Evolutionary conservation across 139 green algal genomes (phyloP), one percentile per base, ranked within the genome.

Genomic region (Tetradesmus obliquus): DNA sequence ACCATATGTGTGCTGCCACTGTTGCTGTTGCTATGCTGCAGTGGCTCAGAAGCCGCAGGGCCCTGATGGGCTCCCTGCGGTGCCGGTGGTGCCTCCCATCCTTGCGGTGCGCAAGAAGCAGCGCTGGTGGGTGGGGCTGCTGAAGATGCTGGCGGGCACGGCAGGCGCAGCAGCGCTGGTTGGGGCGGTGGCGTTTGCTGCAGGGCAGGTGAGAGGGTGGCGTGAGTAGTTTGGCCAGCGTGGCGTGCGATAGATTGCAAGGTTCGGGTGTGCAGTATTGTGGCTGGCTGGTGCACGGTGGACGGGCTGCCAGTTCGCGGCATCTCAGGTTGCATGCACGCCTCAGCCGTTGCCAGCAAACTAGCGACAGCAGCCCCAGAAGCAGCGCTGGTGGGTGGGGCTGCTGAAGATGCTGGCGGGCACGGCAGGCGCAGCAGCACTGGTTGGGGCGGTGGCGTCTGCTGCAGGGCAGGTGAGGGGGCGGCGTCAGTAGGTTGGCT

Each of bases 61-160:
- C 55, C 19, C 76, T 55, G 85, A 79, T 57, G 72, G 55, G 45
- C 17, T 89, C 45, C 53, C 71, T 66, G 85, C 71, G 22, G 85
- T 89, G 19, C 85, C 85, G 10, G 17, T 62, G 45, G 85, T 89
- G 45, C 85, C 85, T 5, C 7, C 45, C 15, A 76, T n/a, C 53
- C 66, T 89, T 13, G 85, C 85, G 19, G 85, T 89, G 62, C 15
- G 32, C 15, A 81, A 81, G 85, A 88, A 79, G 32, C 24, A 32
- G 57, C 57, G 57, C 20, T 88, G 84, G 84, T 88, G 84, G 84
- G 57, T 79, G 57, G 58, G 51, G 9, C 22, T 88, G n/a, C n/a
- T 88, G 55, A 66, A 88, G 57, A 7, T 45, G 32, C 22, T 88
- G 84, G 57, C 17, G 10, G 24, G 55, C 71, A 88, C 84, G 32